A percentile compares a stretch with the other conserved stretches of the same genome.
Conservation (phyloP, 768 basidiomycete genomes). For the Inosperma sp. region DNA sequence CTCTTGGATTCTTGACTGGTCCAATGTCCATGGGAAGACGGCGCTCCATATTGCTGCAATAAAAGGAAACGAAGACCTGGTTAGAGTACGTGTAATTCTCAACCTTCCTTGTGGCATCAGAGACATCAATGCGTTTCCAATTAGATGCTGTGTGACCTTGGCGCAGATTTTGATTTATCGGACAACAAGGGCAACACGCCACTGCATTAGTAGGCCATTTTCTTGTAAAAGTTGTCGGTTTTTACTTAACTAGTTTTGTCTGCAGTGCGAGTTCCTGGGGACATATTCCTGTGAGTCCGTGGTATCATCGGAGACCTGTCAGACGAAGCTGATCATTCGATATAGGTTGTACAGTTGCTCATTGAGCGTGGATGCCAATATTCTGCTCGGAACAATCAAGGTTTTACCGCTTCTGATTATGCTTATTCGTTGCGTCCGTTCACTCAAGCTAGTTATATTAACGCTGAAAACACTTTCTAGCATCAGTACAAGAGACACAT, state of each 20-base stretch:
- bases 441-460: conserved; percentile 3
- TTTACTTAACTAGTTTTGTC: conserved; percentile 10
- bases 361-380: conserved; percentile 88
- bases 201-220: conserved; percentile 75
- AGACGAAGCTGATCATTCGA: conserved; percentile 4
- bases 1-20: conserved; percentile 87
- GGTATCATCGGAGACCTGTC: background rate
- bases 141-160: conserved; percentile 88
- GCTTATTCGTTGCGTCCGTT: conserved; percentile 68
- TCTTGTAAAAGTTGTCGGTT: conserved; percentile 1
- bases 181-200: conserved; percentile 92
- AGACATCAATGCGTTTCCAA: conserved; percentile 11
- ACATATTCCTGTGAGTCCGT: conserved; percentile 61
- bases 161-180: conserved; percentile 83
- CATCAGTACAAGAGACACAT: conserved; percentile 66
- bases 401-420: conserved; percentile 90
- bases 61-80: conserved; percentile 87
- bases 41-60: conserved; percentile 84
- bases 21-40: conserved; percentile 85
- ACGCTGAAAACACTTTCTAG: conserved; percentile 32
- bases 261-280: conserved; percentile 84
- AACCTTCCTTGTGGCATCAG: background rate
- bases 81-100: conserved; percentile 59
- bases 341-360: conserved; percentile 74
- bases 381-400: conserved; percentile 80